A percentile compares a stretch with the other conserved stretches of the same genome.
These are phyloP conservation scores for Leishmania mexicana DNA, from an alignment of 208 protist genomes.

Conservation along the genomic window DNA sequence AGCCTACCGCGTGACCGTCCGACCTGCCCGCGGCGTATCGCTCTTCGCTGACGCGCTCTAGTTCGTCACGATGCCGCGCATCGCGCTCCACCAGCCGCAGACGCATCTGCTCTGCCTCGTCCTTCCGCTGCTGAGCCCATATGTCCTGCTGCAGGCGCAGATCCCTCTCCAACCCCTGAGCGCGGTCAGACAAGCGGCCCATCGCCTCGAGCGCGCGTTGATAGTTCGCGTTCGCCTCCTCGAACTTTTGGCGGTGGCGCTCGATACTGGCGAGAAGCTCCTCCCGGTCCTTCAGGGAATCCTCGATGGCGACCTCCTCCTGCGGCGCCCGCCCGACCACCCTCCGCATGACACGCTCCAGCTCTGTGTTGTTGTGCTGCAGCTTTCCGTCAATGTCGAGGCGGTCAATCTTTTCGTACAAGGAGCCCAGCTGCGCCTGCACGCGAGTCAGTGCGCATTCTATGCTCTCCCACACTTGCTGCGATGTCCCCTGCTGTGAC, in stretches of 20 bases:
- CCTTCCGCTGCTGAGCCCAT: conserved; percentile 32
- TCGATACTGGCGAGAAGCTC: conserved; percentile 69
- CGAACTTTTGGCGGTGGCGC: conserved; percentile 44
- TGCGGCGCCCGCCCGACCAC: conserved; percentile 57
- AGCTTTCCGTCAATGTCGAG: conserved; percentile 59
- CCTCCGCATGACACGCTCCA: conserved; percentile 60
- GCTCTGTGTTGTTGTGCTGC: conserved; percentile 62
- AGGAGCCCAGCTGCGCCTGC: conserved; percentile 48
- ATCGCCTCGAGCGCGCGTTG: conserved; percentile 74
- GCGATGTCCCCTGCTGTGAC: background rate
- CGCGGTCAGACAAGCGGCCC: conserved; percentile 57
- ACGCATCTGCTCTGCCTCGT: conserved; percentile 58
- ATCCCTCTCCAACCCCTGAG: conserved; percentile 56
- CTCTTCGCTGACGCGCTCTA: conserved; percentile 45
- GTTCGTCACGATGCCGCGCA: conserved; percentile 45
- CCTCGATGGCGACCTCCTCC: conserved; percentile 43
- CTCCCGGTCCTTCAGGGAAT: conserved; percentile 63
- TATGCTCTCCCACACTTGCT: conserved; percentile 11
- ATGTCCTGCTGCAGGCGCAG: conserved; percentile 59
- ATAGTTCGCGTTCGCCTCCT: conserved; percentile 71
- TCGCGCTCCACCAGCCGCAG: conserved; percentile 61
- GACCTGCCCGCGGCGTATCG: conserved; percentile 46
- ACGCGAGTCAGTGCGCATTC: conserved; percentile 51
- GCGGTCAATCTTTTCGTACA: conserved; percentile 74
- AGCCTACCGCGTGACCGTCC: conserved; percentile 43